A percentile compares a stretch with the other conserved stretches of the same genome.
Evolutionary conservation across 495 filamentous ascomycete species (phyloP).

Genomic region (Darksidea phi): DNA sequence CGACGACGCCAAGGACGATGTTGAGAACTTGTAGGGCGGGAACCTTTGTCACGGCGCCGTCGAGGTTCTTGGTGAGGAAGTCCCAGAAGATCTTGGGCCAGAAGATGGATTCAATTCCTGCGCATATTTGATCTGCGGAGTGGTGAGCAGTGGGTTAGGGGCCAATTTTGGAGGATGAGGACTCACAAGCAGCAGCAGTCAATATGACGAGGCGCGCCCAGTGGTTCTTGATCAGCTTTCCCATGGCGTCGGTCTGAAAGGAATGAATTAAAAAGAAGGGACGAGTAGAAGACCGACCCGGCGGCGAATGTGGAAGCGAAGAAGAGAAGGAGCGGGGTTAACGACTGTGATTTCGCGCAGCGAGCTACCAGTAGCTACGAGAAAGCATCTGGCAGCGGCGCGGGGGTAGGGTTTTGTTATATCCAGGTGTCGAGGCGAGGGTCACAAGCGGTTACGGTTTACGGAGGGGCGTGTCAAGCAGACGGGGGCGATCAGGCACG

Average conservation of each 20-base stretch:
- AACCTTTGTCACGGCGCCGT: slow-evolving; percentile 77
- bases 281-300: slow-evolving; percentile 32
- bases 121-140: slow-evolving; percentile 74
- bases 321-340: slow-evolving; percentile 11
- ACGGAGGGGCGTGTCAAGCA: slow-evolving; percentile 1
- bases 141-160: slow-evolving; percentile 39
- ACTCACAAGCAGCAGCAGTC: slow-evolving; percentile 79
- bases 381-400: slow-evolving; percentile 26
- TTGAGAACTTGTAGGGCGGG: slow-evolving; percentile 94
- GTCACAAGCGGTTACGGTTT: slow-evolving; percentile 3
- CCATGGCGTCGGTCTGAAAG: slow-evolving; percentile 60
- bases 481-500: slow-evolving; percentile 24
- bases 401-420: slow-evolving; percentile 31
- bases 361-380: slow-evolving; percentile 38
- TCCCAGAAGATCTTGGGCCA: slow-evolving; percentile 99
- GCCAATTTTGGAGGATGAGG: not conserved
- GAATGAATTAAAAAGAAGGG: slow-evolving; percentile 29
- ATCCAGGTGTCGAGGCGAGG: slow-evolving; percentile 17
- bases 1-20: slow-evolving; percentile 79
- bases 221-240: slow-evolving; percentile 98
- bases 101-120: slow-evolving; percentile 84
- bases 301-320: slow-evolving; percentile 16
- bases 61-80: slow-evolving; percentile 87
- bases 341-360: slow-evolving; percentile 34
- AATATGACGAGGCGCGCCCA: slow-evolving; percentile 92